A percentile compares a stretch with the other conserved stretches of the same genome.
Evolutionary conservation across 768 basidiomycete genomes (phyloP).

Genomic region (Leucosporidium creatinivorum): DNA sequence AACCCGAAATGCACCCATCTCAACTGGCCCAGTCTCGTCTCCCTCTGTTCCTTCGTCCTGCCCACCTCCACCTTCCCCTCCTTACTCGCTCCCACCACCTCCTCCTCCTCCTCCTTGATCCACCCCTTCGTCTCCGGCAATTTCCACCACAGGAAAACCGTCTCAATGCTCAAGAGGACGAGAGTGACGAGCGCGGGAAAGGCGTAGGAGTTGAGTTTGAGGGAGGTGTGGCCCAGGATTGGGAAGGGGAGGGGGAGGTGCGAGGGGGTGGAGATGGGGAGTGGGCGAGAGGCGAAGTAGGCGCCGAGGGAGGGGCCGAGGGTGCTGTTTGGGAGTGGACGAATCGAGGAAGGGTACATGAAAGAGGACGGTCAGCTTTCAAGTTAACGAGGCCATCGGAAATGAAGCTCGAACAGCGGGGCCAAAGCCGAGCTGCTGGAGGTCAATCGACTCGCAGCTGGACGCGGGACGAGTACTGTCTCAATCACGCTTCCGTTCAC

Average conservation of each 20-base stretch:
- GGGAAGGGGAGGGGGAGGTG: too few relatives aligned
- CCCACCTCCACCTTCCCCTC: neutral
- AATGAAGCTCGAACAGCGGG: too few relatives aligned
- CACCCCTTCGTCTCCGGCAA: slow-evolving; percentile 79
- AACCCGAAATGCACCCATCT: slow-evolving; percentile 71
- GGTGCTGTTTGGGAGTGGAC: neutral
- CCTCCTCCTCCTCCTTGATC: slow-evolving; percentile 37
- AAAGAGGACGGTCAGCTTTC: neutral
- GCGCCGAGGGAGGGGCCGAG: slow-evolving; percentile 91
- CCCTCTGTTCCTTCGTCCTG: slow-evolving; percentile 21
- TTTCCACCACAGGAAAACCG: slow-evolving; percentile 61
- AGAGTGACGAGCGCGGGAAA: slow-evolving; percentile 75
- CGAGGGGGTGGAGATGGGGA: slow-evolving; percentile 51
- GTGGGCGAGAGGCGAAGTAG: slow-evolving; percentile 72
- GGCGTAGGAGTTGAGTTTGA: slow-evolving; percentile 71
- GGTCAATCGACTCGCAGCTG: too few relatives aligned
- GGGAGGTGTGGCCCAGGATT: slow-evolving; percentile 8
- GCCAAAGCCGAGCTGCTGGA: too few relatives aligned
- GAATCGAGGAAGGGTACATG: neutral
- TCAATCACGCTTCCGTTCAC: too few relatives aligned
- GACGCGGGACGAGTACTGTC: too few relatives aligned
- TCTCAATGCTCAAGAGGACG: slow-evolving; percentile 68
- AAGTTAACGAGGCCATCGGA: too few relatives aligned
- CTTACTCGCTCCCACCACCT: slow-evolving; percentile 23
- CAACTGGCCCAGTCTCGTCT: slow-evolving; percentile 52